A percentile compares a stretch with the other conserved stretches of the same genome.
Conservation (phyloP, 805 yeast genomes). For the Sugiyamaella boreocaroliniensis region DNA sequence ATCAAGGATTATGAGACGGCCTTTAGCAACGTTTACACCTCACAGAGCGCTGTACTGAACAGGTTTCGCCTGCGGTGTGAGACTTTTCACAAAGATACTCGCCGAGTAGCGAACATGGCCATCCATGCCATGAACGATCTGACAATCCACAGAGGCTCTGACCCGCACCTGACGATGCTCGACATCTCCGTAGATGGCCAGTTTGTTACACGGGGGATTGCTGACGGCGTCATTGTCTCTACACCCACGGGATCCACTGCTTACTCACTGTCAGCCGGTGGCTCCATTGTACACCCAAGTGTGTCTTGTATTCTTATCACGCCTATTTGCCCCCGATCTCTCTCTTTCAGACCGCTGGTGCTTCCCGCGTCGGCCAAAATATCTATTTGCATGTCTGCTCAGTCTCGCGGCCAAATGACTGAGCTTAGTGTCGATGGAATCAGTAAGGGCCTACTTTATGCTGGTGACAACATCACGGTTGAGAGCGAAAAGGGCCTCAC, state of each 20-base stretch:
- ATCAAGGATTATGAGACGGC: conserved; percentile 53
- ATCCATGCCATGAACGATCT: conserved; percentile 90
- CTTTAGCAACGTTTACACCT: conserved; percentile 58
- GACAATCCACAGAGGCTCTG: conserved; percentile 77
- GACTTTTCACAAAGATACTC: conserved; percentile 8
- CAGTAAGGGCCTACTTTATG: conserved; percentile 56
- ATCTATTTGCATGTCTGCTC: conserved; percentile 25
- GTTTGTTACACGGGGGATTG: conserved; percentile 81
- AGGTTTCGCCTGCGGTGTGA: conserved; percentile 74
- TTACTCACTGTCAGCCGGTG: conserved; percentile 82
- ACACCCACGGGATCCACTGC: conserved; percentile 97
- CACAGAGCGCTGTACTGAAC: conserved; percentile 65
- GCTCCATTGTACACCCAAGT: conserved; percentile 84
- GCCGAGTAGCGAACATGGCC: conserved; percentile 1
- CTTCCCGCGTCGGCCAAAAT: conserved; percentile 75
- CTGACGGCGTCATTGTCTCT: conserved; percentile 79
- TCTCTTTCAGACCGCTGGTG: conserved; percentile 83
- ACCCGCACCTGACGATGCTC: conserved; percentile 76
- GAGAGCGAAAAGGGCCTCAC: conserved; percentile 23
- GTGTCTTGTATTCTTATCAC: conserved; percentile 78
- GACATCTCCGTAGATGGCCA: conserved; percentile 83
- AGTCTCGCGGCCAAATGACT: conserved; percentile 37
- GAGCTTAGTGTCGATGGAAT: conserved; percentile 81
- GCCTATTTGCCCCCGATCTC: conserved; percentile 86
- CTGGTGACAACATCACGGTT: conserved; percentile 51